Base-by-base conservation (phyloP, 768 basidiomycete genomes). In the Lactarius evosmus region DNA sequence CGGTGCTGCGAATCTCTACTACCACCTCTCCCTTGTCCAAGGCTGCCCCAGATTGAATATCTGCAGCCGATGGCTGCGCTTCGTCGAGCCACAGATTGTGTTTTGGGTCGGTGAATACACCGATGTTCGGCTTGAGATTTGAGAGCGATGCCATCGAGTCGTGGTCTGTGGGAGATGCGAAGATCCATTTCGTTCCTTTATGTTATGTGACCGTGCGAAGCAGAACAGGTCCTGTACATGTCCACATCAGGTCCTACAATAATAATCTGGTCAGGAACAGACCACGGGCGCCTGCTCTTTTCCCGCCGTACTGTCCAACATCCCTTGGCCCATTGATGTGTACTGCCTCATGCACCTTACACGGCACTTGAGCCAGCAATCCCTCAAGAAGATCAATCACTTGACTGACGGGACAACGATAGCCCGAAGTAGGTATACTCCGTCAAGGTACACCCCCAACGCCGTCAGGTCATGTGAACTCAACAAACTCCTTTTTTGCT, bases 1-100 rank as follows among this genome's bases (percentile, higher is more conserved):
- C 86, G 16, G 85, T 88, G 9, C 86, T 83, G 51, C 84, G 80
- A 46, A 88, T 84, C 68, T 86, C 85, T 9, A 88, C 72, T 7
- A 87, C 76, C 32, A 88, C 86, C 67, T 88, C 85, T 4, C 86
- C 87, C 12, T 57, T 52, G n/a, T 19, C 49, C 7, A 56, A 44
- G 34, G 60, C 25, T 3, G 34, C 46, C 22, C 66, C 68, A 11
- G 54, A 58, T 40, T 61, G 49, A 33, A 65, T 60, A 14, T 65
- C 66, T 16, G 58, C 54, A n/a, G 36, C 50, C 12, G 58, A 19
- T 22, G 68, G 68, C 0, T 33, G 79, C 52, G 49, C 82, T 73
- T 25, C 69, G 61, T 61, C 80, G 72, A 60, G 33, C 67, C 66
- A 66, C 30, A 54, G 57, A 29, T 64, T 70, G 52, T 63, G 65